Conservation (phyloP, 257 asterid species). For the Ocimum tenuiflorum region DNA sequence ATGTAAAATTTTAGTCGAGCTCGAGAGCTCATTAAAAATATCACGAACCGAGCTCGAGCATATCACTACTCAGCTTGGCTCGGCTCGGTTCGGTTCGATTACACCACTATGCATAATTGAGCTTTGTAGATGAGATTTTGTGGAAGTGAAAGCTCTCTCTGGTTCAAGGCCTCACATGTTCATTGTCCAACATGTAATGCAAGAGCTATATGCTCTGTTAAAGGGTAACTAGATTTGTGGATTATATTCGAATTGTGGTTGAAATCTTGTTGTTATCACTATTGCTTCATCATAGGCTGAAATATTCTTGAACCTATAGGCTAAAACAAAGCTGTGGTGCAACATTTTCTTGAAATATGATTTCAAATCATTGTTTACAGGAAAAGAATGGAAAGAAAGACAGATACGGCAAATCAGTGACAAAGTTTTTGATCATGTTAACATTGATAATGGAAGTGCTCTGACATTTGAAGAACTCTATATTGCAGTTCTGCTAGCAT, state of each 20-base stretch:
- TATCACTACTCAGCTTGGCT: no score
- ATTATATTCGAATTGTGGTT: not conserved
- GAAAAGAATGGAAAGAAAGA: slow-evolving; percentile 73
- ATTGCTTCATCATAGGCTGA: not conserved
- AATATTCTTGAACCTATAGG: not conserved
- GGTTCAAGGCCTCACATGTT: not conserved
- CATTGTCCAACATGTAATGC: not conserved
- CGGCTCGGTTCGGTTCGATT: no score
- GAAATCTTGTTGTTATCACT: not conserved
- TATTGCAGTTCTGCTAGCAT: slow-evolving; percentile 77
- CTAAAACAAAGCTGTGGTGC: not conserved
- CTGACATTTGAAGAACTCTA: slow-evolving; percentile 82
- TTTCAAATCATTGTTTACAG: slow-evolving; percentile 33
- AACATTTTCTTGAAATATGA: not conserved
- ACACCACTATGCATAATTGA: no score
- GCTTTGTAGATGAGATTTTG: no score
- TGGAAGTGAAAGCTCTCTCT: no score
- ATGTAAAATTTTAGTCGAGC: no score
- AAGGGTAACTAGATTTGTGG: not conserved
- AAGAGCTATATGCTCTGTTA: not conserved
- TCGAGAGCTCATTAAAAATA: no score
- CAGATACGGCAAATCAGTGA: slow-evolving; percentile 53
- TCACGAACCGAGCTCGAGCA: no score
- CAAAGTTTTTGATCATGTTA: slow-evolving; percentile 60
- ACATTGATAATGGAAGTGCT: slow-evolving; percentile 42